Base-by-base conservation (phyloP, 2,329 filamentous ascomycete genomes). In the Talaromyces sp. region DNA sequence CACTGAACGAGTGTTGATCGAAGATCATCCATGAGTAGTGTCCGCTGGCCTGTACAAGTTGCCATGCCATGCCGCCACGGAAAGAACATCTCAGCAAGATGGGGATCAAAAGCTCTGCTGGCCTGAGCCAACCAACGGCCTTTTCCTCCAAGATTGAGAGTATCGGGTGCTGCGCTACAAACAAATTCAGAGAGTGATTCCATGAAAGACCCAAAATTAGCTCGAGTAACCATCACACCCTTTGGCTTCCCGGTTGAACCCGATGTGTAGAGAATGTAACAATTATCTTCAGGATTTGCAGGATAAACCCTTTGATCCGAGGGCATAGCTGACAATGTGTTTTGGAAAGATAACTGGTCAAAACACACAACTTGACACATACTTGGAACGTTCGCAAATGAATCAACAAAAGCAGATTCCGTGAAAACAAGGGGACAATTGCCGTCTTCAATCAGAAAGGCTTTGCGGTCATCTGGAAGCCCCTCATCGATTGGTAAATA, bases 191-290 rank as follows among this genome's bases (percentile, higher is more conserved):
- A 68, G 46, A 67, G 63, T 13, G 66, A 70, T 63, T 71, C 69
- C 26, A 71, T 68, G 59, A 73, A 74, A 2, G 68, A 67, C 5
- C 61, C 68, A 31, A 65, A 60, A 52, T 67, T 69, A n/a, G 59
- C 63, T 55, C 65, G 96, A 14, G 91, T 93, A 66, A 73, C 74
- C 38, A 85, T 82, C 19, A 87, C 81, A 2, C 86, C 86, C 59
- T 84, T 84, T 0, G 72, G 72, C 2, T 70, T 72, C 26, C 80
- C 80, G 0, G 83, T 82, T 8, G 82, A 83, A 0, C 82, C 82
- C 7, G 81, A 82, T 0, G 81, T 82, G 64, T 88, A 85, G 13
- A 89, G 80, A 3, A 87, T 78, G 68, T 86, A 89, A 2, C 86
- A 70, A 2, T 85, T 64, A 17, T 57, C 50, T 7, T 68, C 62